Evolutionary conservation across 2,329 filamentous ascomycete genomes (phyloP), one percentile per base, ranked within the genome.

Genomic region (Cladobotryum mycophilum): DNA sequence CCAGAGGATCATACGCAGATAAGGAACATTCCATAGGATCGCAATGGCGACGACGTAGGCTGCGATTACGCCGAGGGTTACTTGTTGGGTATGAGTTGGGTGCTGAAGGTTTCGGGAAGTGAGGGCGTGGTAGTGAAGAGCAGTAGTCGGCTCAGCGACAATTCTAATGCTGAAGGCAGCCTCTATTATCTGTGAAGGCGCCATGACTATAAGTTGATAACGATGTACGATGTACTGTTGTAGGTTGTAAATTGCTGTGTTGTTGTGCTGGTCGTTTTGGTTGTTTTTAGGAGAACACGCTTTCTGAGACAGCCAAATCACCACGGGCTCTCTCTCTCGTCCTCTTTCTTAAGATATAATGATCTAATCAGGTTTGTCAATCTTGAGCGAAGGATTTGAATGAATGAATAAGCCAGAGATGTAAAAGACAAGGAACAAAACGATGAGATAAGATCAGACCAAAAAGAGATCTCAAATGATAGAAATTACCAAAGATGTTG

Each of bases 1-100:
- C 86, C 86, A 91, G 35, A 91, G 70, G 1, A 85, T 75, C 76
- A 81, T 85, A 50, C 80, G 76, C n/a, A 91, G 69, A 65, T 88
- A 89, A 1, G 87, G 87, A 1, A 90, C 66, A 68, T 90, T 90
- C 87, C 87, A 91, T 3, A 91, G 72, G 40, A 91, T 73, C 4
- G 85, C 86, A 56, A 91, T 91, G 43, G 77, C 76, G 15, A 89
- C 85, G 2, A 86, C 76, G 67, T 90, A 90, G 35, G 75, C 83
- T 8, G 69, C 84, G 58, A 90, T 88, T 38, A 89, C 73, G 8
- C 85, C 85, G 22, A 89, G 70, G 0, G 86, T 89, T 9, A 89
- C 76, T 48, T 76, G 75, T 60, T 90, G 86, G 2, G 86, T 86
- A 61, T 82, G 78, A 56, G 81, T 85, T 40, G 84, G 81, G 22